These are phyloP conservation scores for Diatrype stigma DNA, from an alignment of 2,329 filamentous ascomycete species.

Conservation along the genomic window DNA sequence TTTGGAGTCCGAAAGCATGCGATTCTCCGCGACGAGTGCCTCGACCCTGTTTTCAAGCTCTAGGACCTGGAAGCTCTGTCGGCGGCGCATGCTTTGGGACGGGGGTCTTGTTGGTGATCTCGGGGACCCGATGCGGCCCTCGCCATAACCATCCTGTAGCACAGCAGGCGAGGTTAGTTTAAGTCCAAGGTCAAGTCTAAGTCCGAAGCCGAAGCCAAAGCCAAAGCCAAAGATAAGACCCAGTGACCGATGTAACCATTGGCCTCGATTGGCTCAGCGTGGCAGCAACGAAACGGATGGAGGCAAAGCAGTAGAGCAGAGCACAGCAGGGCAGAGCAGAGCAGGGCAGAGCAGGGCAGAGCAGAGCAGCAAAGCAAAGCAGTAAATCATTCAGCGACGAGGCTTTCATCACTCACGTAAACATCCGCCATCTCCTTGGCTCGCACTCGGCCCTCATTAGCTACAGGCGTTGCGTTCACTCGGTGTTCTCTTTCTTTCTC, in stretches of 20 bases:
- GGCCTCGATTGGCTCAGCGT: too few species aligned
- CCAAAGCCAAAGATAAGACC: too few species aligned
- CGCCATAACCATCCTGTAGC: constrained; percentile 83
- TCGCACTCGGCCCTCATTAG: constrained; percentile 82
- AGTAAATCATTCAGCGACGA: neutral
- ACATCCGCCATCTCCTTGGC: constrained; percentile 86
- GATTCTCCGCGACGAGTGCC: constrained; percentile 81
- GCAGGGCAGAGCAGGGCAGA: too few species aligned
- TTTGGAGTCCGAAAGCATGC: constrained; percentile 69
- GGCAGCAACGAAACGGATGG: too few species aligned
- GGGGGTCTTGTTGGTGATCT: constrained; percentile 90
- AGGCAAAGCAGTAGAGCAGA: too few species aligned
- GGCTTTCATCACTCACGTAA: constrained; percentile 64
- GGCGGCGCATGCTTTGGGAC: constrained; percentile 91
- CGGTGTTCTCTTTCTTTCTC: constrained; percentile 18
- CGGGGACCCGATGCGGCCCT: constrained; percentile 80
- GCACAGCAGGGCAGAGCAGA: too few species aligned
- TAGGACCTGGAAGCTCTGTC: constrained; percentile 95
- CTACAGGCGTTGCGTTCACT: constrained; percentile 60
- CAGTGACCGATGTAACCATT: too few species aligned
- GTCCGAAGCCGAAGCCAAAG: too few species aligned
- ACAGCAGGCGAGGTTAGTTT: constrained; percentile 6
- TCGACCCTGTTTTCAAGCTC: constrained; percentile 86
- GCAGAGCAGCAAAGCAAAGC: too few species aligned
- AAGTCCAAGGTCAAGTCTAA: too few species aligned